Evolutionary conservation across 2,329 filamentous ascomycete genomes (phyloP), one percentile per base, ranked within the genome.

Genomic region (Lecanoromycetidae sp.): DNA sequence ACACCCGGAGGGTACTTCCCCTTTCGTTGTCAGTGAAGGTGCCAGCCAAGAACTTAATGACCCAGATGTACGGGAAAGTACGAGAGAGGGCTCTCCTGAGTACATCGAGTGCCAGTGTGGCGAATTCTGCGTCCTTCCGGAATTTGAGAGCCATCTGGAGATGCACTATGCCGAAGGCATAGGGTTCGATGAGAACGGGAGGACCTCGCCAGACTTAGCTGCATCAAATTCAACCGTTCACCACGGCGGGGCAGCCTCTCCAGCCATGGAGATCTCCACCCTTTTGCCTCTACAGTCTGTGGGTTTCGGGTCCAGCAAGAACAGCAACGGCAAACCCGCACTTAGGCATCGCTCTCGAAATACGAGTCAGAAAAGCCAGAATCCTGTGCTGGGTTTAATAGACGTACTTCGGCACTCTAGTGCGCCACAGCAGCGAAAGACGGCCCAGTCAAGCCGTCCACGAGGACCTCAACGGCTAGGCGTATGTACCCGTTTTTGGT

Each of bases 81-180:
- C 48, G 44, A 20, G 36, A 49, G 23, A 61, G 66, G 32, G 52
- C 54, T 6, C 26, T 9, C 33, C 38, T 9, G 49, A 64, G 13
- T 77, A 77, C 56, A 64, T 70, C 19, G 65, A 71, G 34, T 81
- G 78, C 55, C 72, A 69, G 19, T 84, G 80, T 57, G 74, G 74
- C 26, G 79, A 84, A 58, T 59, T 68, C n/a, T 60, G 81, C 17
- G 61, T 67, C 5, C 56, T 66, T 6, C 60, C 64, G 13, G 75
- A 80, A 55, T 63, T 82, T 29, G 69, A 75, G 13, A 70, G 66
- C 36, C 79, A 83, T 57, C 57, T 80, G 29, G 74, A 80, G 55
- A 64, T 80, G 47, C 79, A 82, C 57, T 58, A 64, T 38, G 68
- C 70, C 15, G 75, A 77, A 57, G 60, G 57, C 9, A 56, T 67